Evolutionary conservation across 2,329 filamentous ascomycete species (phyloP), one percentile per base, ranked within the genome.

Genomic region (Cladobotryum mycophilum): DNA sequence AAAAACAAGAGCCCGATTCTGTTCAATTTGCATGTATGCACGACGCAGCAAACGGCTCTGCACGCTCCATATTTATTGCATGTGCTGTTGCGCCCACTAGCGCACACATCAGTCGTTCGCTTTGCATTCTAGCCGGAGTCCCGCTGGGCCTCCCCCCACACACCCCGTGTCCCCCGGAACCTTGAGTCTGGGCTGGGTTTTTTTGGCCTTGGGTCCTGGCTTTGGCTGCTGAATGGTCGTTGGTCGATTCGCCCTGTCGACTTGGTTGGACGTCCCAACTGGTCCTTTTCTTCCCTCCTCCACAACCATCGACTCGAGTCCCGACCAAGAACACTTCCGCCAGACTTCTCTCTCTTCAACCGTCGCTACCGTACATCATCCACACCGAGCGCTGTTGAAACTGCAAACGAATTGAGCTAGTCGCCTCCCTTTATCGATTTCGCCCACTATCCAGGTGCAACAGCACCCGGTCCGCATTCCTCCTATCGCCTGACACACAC

Each of bases 391-490:
- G 44, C 40, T 15, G 25, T 36, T 38, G 18, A 30, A 37, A n/a
- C 35, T 45, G 40, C 45, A 33, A 40, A 48, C 40, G 50, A 52
- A 52, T 52, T 52, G 45, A 52, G 36, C 41, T 33, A 45, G 43
- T 35, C 6, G 41, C 43, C 40, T 35, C 48, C 45, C n/a, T 49
- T 40, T 42, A 15, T 20, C 42, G 47, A 47, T 41, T 33, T 44
- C 40, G 38, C 30, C 48, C 30, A 46, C 38, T 40, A 43, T 25
- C 51, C 58, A 61, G 60, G 58, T 61, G 60, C 59, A 58, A 56
- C 57, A 55, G 56, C 54, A 57, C 56, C 52, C 45, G 53, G 52
- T 48, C 54, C 53, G 41, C 54, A 55, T 53, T 55, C 56, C 53
- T 55, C 53, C 48, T 44, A 44, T 55, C 52, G 53, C 49, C 55